Evolutionary conservation across 2,329 filamentous ascomycete species (phyloP).

Genomic region (Xylaria sp.): DNA sequence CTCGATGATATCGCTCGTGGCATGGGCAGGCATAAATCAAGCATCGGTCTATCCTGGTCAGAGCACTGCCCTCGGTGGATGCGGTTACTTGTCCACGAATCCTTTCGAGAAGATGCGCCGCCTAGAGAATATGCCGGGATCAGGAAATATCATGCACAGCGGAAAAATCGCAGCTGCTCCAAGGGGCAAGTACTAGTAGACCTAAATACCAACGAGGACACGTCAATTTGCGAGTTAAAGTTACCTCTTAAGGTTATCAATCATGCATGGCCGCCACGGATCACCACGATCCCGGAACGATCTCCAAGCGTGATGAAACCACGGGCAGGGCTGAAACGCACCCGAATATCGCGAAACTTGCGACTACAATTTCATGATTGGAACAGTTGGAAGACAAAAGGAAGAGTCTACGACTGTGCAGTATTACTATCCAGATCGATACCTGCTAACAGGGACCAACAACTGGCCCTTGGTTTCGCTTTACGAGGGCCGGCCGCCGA

Average conservation of each 20-base stretch:
- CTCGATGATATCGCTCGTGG: neutral
- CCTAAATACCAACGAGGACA: conserved; percentile 1
- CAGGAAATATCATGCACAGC: conserved; percentile 25
- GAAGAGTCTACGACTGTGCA: neutral
- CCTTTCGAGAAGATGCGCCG: conserved; percentile 20
- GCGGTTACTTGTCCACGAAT: conserved; percentile 19
- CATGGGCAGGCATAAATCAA: conserved; percentile 17
- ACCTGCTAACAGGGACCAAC: conserved; percentile 17
- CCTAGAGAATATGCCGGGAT: conserved; percentile 13
- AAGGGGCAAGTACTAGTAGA: conserved; percentile 7
- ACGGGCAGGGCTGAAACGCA: conserved; percentile 44
- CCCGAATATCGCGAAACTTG: conserved; percentile 23
- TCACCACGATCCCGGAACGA: conserved; percentile 41
- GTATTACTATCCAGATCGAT: neutral
- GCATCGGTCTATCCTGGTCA: conserved; percentile 24
- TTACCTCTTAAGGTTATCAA: conserved; percentile 20
- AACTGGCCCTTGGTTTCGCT: conserved; percentile 18
- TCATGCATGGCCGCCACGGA: conserved; percentile 38
- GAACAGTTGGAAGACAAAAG: conserved; percentile 4
- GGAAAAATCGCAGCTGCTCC: neutral
- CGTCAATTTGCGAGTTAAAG: neutral
- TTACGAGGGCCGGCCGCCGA: conserved; percentile 26
- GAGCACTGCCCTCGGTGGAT: conserved; percentile 12
- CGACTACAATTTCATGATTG: conserved; percentile 6
- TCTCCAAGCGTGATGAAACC: conserved; percentile 47